Percentiles rank a stretch among this genome's conserved stretches.
Conservation (phyloP, 805 yeast species). For the Starmerella powellii region DNA sequence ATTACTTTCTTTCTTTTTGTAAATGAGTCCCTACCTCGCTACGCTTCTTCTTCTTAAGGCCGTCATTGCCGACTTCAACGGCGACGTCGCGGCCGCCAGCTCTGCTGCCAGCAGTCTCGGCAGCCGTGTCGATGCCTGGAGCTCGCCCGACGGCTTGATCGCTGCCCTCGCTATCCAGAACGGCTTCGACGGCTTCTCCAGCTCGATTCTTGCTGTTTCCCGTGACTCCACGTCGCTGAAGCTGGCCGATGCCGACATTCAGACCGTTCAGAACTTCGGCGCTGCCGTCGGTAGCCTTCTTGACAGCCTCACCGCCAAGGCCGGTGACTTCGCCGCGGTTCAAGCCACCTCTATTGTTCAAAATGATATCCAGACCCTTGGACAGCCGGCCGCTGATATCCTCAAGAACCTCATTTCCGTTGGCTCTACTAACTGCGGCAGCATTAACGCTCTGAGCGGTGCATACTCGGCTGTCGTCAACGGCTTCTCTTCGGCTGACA, state of each 20-base stretch:
- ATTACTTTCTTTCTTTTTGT: not conserved
- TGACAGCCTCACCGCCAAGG: constrained; percentile 20
- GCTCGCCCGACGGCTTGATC: constrained; percentile 17
- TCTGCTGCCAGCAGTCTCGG: constrained; percentile 7
- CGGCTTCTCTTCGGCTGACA: constrained; percentile 2
- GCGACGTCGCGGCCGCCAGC: constrained; percentile 6
- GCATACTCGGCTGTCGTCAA: constrained; percentile 3
- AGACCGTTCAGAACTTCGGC: constrained; percentile 10
- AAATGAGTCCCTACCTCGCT: not conserved
- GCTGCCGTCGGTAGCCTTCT: constrained; percentile 17
- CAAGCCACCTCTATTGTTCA: constrained; percentile 20
- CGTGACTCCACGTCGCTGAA: constrained; percentile 7
- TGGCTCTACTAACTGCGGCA: constrained; percentile 4
- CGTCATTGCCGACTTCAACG: constrained; percentile 11
- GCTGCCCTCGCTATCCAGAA: constrained; percentile 25
- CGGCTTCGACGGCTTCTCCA: constrained; percentile 10
- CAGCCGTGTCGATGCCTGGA: constrained; percentile 13
- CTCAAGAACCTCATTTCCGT: constrained; percentile 15
- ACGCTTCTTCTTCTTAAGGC: not conserved
- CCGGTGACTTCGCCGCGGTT: constrained; percentile 20
- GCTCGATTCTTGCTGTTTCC: constrained; percentile 14
- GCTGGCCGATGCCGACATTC: constrained; percentile 10
- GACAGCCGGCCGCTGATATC: constrained; percentile 18
- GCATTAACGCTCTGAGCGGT: not conserved
- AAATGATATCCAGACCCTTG: constrained; percentile 14